phyloP scores from a whole-genome alignment of 1,284 basidiomycete genomes.

The Sanghuangporus weigelae region DNA sequence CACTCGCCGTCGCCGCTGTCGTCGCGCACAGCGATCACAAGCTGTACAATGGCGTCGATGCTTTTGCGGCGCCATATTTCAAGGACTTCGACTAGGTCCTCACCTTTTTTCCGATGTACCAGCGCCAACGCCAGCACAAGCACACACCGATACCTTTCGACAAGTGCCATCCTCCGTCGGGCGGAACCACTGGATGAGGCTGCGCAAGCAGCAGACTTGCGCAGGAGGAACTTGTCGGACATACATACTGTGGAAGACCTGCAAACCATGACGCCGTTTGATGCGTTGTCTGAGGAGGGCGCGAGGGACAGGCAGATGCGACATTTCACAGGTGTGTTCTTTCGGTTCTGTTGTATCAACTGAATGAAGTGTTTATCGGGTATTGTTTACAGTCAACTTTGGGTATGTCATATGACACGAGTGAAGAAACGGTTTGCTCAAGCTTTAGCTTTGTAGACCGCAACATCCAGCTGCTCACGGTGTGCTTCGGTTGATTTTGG shows the following conservation, averaged over 20 bases:
- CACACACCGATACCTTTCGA: conserved; percentile 2
- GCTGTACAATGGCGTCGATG: conserved; percentile 28
- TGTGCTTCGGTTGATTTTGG: conserved; percentile 95
- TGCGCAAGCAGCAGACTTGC: conserved; percentile 10
- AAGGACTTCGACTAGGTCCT: conserved; percentile 22
- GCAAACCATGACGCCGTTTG: conserved; percentile 69
- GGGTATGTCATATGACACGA: conserved; percentile 45
- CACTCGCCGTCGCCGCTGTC: conserved; percentile 16
- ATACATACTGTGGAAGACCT: conserved; percentile 77
- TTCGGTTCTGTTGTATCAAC: conserved; percentile 2
- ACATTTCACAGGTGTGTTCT: conserved; percentile 76
- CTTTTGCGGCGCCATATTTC: conserved; percentile 40
- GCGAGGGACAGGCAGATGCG: conserved; percentile 80
- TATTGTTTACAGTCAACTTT: conserved; percentile 68
- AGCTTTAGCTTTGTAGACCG: conserved; percentile 46
- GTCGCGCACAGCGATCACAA: conserved; percentile 19
- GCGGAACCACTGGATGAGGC: conserved; percentile 9
- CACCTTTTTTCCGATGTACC: background rate
- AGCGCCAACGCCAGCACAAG: conserved; percentile 2
- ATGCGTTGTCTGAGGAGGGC: conserved; percentile 75
- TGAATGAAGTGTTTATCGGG: background rate
- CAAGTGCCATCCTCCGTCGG: conserved; percentile 15
- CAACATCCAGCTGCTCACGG: conserved; percentile 99
- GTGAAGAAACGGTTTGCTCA: background rate
- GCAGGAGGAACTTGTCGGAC: conserved; percentile 43